phyloP scores from a whole-genome alignment of 2,329 filamentous ascomycete species.

The Diaporthe australafricana region DNA sequence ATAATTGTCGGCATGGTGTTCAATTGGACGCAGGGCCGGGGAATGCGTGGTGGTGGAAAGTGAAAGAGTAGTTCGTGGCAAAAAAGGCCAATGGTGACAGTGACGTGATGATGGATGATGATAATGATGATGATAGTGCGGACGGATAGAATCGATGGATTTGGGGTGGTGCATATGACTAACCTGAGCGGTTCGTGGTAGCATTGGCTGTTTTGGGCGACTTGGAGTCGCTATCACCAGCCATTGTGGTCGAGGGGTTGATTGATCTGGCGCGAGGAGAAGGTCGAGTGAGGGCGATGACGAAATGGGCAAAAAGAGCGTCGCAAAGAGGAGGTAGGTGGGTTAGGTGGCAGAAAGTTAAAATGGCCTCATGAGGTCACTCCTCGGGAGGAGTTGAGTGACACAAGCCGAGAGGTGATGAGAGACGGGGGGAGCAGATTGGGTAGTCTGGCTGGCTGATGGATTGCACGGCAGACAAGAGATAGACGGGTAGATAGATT shows the following conservation, averaged over 20 bases:
- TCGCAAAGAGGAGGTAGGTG: slow-evolving; percentile 22
- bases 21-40: neutral
- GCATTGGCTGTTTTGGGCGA: slow-evolving; percentile 59
- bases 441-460: slow-evolving; percentile 12
- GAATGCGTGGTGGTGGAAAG: slow-evolving; percentile 36
- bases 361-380: slow-evolving; percentile 37
- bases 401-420: slow-evolving; percentile 20
- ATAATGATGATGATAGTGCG: neutral
- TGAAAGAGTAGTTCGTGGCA: neutral
- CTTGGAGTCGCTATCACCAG: slow-evolving; percentile 54
- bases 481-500: neutral
- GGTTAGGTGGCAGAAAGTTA: slow-evolving; percentile 33
- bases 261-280: slow-evolving; percentile 13
- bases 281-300: slow-evolving; percentile 56
- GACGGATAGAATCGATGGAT: slow-evolving; percentile 12
- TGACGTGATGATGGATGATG: neutral
- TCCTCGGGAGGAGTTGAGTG: slow-evolving; percentile 23
- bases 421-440: neutral
- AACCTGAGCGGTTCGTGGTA: slow-evolving; percentile 35
- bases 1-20: slow-evolving; percentile 31
- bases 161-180: slow-evolving; percentile 26
- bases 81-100: neutral
- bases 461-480: slow-evolving; percentile 2
- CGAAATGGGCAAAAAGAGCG: slow-evolving; percentile 41
- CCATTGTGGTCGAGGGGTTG: slow-evolving; percentile 33